Evolutionary conservation across 805 yeast species (phyloP).

Genomic region (Starmerella sp.): DNA sequence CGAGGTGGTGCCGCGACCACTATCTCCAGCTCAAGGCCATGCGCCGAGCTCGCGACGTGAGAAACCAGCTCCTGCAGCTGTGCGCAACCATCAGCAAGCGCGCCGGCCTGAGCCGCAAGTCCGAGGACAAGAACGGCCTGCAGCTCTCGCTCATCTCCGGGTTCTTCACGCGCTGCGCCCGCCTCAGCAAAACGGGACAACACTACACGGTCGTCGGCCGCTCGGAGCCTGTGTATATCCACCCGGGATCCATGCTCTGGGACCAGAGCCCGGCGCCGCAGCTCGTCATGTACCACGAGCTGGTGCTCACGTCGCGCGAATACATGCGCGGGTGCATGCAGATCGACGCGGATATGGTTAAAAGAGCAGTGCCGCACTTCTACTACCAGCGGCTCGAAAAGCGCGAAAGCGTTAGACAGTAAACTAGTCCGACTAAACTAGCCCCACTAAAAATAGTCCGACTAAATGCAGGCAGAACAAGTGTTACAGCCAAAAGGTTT

Average conservation of each 20-base stretch:
- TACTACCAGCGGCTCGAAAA: slow-evolving; percentile 43
- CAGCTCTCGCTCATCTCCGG: slow-evolving; percentile 54
- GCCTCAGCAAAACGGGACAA: slow-evolving; percentile 44
- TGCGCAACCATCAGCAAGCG: slow-evolving; percentile 37
- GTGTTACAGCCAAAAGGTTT: not conserved
- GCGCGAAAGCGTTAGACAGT: slow-evolving; percentile 34
- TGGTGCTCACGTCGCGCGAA: slow-evolving; percentile 76
- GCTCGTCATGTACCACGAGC: slow-evolving; percentile 68
- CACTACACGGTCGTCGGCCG: slow-evolving; percentile 30
- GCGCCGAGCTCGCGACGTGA: slow-evolving; percentile 67
- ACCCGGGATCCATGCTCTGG: slow-evolving; percentile 71
- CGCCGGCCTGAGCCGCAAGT: slow-evolving; percentile 40
- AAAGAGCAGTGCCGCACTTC: slow-evolving; percentile 37
- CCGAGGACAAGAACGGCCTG: slow-evolving; percentile 51
- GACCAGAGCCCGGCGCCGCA: slow-evolving; percentile 67
- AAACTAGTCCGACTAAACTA: not conserved
- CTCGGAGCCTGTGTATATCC: slow-evolving; percentile 47
- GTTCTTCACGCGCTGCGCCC: slow-evolving; percentile 54
- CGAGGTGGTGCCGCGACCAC: slow-evolving; percentile 68
- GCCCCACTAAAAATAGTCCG: no score
- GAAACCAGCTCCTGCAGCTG: slow-evolving; percentile 53
- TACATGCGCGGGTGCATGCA: slow-evolving; percentile 71
- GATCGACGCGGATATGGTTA: slow-evolving; percentile 77
- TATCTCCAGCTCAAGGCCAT: slow-evolving; percentile 71
- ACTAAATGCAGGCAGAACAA: no score